phyloP scores from a whole-genome alignment of 2,329 filamentous ascomycete species.

The Aspergillus sp. region DNA sequence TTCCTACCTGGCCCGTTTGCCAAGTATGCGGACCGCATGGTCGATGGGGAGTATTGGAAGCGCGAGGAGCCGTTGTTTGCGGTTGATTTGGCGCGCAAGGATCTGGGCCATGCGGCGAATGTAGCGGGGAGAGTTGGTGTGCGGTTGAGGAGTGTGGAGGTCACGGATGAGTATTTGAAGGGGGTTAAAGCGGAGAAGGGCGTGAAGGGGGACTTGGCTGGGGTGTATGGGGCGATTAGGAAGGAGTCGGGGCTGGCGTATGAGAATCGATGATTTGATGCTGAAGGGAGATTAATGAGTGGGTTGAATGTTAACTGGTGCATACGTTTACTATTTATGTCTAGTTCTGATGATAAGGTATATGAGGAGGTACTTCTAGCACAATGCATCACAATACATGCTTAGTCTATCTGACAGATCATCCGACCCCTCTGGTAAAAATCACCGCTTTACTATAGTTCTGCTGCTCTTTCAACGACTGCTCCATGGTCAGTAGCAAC shows the following conservation, averaged over 20 bases:
- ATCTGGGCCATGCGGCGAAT: conserved; percentile 70
- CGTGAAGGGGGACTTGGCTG: conserved; percentile 73
- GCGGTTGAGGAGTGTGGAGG: conserved; percentile 63
- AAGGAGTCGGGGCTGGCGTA: conserved; percentile 72
- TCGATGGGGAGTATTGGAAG: conserved; percentile 72
- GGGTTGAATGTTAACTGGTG: too few species aligned
- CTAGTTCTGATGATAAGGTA: too few species aligned
- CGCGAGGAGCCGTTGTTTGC: conserved; percentile 77
- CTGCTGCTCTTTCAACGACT: conserved; percentile 60
- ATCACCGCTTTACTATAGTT: conserved; percentile 62
- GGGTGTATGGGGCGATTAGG: conserved; percentile 77
- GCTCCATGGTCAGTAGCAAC: conserved; percentile 65
- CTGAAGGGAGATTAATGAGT: too few species aligned
- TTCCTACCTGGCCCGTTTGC: conserved; percentile 76
- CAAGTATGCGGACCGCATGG: conserved; percentile 73
- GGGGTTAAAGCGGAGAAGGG: conserved; percentile 69
- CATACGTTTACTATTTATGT: too few species aligned
- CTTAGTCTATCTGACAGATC: background rate
- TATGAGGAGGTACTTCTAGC: too few species aligned
- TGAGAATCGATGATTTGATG: conserved; percentile 53
- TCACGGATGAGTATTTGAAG: conserved; percentile 67
- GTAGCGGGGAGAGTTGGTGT: conserved; percentile 65
- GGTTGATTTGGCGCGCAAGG: conserved; percentile 80
- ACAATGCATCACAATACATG: background rate
- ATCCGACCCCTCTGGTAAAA: conserved; percentile 22